A percentile compares a stretch with the other conserved stretches of the same genome.
Evolutionary conservation across 768 basidiomycete species (phyloP).

Genomic region (Chalciporus chontae): DNA sequence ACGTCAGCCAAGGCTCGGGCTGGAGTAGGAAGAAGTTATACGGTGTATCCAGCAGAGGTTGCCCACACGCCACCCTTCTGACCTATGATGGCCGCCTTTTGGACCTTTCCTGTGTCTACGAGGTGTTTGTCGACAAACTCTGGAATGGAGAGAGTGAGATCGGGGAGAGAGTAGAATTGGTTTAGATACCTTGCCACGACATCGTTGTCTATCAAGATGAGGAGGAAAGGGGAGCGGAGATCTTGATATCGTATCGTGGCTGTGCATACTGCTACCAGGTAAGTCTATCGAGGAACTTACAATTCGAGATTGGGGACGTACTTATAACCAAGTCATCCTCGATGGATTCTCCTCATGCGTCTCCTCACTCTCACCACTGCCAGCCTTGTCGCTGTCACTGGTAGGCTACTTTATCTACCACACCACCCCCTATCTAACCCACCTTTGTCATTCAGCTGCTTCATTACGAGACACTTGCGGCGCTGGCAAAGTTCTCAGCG

Average conservation of each 20-base stretch:
- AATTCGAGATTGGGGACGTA: no score
- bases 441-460: neutral
- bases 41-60: slow-evolving; percentile 18
- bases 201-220: slow-evolving; percentile 32
- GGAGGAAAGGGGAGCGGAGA: slow-evolving; percentile 20
- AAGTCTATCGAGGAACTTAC: no score
- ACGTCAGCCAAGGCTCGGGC: neutral
- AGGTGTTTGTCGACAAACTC: slow-evolving; percentile 83
- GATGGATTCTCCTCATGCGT: neutral
- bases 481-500: neutral
- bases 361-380: neutral
- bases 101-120: slow-evolving; percentile 65
- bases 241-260: no score
- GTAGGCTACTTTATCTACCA: neutral
- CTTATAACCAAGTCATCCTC: neutral
- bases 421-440: no score
- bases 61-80: slow-evolving; percentile 30
- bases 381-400: neutral
- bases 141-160: slow-evolving; percentile 43
- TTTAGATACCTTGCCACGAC: slow-evolving; percentile 66
- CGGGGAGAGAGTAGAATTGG: neutral
- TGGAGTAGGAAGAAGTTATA: no score
- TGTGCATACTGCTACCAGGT: no score
- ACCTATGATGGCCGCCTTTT: slow-evolving; percentile 57
- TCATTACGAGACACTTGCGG: slow-evolving; percentile 2